These are phyloP conservation scores for Cladosporium halotolerans DNA, from an alignment of 2,329 filamentous ascomycete species.

Conservation along the genomic window DNA sequence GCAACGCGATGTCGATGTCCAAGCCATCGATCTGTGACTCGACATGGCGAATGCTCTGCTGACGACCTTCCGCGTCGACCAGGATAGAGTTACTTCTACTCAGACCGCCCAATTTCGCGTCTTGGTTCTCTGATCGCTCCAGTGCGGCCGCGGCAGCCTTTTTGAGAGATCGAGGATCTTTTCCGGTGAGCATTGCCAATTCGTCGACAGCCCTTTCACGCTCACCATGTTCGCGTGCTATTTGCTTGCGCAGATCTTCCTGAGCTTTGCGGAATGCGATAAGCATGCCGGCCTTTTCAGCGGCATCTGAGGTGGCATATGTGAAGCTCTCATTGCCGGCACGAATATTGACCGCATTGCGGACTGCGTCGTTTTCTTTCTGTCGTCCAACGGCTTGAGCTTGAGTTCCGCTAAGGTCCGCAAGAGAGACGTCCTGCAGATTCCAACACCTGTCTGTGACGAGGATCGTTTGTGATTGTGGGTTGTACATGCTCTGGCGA, in stretches of 20 bases:
- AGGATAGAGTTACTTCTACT: constrained; percentile 50
- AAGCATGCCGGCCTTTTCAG: constrained; percentile 73
- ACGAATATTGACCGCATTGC: constrained; percentile 83
- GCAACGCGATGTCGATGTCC: constrained; percentile 90
- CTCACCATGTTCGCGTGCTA: constrained; percentile 81
- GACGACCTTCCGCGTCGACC: constrained; percentile 92
- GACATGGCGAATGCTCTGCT: constrained; percentile 93
- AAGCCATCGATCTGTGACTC: constrained; percentile 92
- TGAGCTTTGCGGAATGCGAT: constrained; percentile 88
- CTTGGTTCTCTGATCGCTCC: constrained; percentile 50
- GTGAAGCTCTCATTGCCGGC: constrained; percentile 89
- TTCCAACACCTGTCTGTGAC: constrained; percentile 94
- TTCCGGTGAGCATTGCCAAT: constrained; percentile 25
- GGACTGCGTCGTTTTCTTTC: constrained; percentile 49
- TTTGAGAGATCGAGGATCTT: constrained; percentile 55
- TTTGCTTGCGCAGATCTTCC: constrained; percentile 79
- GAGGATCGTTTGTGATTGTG: constrained; percentile 53
- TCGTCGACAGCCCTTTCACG: constrained; percentile 57
- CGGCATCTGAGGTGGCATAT: constrained; percentile 69
- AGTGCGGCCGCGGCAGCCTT: constrained; percentile 36
- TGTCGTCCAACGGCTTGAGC: constrained; percentile 28
- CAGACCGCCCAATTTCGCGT: constrained; percentile 31
- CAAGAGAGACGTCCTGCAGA: constrained; percentile 83
- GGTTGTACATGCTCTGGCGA: constrained; percentile 27
- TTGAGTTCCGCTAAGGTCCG: constrained; percentile 63